These are phyloP conservation scores for Vigna nakashimae DNA, from an alignment of 306 rosid genomes.

Conservation along the genomic window DNA sequence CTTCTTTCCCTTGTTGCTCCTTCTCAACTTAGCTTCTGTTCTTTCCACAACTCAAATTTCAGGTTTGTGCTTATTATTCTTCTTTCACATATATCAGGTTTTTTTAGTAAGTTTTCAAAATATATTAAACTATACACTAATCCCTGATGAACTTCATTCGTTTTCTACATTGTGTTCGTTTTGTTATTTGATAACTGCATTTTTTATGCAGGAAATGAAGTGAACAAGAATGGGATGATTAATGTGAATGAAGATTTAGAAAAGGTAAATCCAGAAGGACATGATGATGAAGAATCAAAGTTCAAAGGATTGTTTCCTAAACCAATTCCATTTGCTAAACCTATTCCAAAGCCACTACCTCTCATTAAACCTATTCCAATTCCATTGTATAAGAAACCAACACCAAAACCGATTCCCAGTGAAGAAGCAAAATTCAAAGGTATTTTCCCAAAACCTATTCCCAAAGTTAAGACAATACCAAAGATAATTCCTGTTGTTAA, in stretches of 20 bases:
- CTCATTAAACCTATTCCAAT: neutral
- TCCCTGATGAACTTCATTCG: too few species aligned
- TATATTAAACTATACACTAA: too few species aligned
- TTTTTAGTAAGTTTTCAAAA: too few species aligned
- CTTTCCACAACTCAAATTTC: constrained; percentile 4
- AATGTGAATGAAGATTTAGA: neutral
- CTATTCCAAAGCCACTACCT: neutral
- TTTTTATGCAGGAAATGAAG: neutral
- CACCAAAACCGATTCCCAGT: neutral
- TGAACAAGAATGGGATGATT: neutral
- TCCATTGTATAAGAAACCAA: neutral
- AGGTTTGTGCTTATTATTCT: constrained; percentile 4
- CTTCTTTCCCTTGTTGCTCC: constrained; percentile 8
- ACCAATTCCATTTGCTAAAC: constrained; percentile 1
- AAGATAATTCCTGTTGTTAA: neutral
- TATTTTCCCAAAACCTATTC: neutral
- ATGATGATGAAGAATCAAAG: constrained; percentile 46
- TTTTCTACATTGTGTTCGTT: too few species aligned
- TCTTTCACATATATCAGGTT: too few species aligned
- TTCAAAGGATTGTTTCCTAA: constrained; percentile 43
- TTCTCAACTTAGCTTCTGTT: constrained; percentile 15
- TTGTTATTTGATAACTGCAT: too few species aligned
- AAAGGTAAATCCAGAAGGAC: constrained; percentile 1
- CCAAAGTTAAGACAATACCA: neutral
- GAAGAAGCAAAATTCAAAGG: neutral